Conservation (phyloP, 1,284 basidiomycete species). For the Leccinum proximum region DNA sequence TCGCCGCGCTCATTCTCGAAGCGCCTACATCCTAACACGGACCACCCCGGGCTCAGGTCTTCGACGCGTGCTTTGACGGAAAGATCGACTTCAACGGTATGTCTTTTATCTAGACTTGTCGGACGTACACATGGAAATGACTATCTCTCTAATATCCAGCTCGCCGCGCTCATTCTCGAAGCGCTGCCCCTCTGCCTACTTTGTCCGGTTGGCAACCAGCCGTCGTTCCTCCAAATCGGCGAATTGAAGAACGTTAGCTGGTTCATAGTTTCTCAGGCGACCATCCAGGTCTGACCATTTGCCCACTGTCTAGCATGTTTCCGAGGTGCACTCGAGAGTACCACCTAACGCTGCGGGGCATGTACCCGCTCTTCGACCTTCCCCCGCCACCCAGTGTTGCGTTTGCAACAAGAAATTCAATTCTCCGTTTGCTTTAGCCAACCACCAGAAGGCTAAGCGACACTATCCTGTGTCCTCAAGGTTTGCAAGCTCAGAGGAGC, state of each 20-base stretch:
- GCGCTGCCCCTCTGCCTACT: constrained; percentile 29
- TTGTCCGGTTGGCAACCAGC: constrained; percentile 25
- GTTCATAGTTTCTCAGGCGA: not conserved
- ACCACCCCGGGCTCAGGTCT: no score
- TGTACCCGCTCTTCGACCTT: constrained; percentile 3
- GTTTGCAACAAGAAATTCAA: constrained; percentile 29
- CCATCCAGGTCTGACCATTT: constrained; percentile 10
- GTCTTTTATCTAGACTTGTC: no score
- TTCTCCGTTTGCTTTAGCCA: constrained; percentile 15
- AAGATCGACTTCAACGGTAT: no score
- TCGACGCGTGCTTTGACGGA: no score
- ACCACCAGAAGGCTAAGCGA: constrained; percentile 23
- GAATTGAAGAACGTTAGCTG: constrained; percentile 21
- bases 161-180: no score
- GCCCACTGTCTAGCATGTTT: constrained; percentile 23
- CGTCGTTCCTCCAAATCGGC: constrained; percentile 19
- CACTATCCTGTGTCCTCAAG: constrained; percentile 16
- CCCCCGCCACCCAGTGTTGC: constrained; percentile 16
- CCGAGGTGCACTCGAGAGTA: constrained; percentile 15
- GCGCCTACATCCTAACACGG: no score
- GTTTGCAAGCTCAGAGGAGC: constrained; percentile 5
- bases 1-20: no score
- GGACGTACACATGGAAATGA: no score
- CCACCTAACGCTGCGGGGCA: constrained; percentile 1
- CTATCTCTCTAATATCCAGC: no score